Evolutionary conservation across 441 rosid genomes (phyloP).

Genomic region (Viola pubescens): DNA sequence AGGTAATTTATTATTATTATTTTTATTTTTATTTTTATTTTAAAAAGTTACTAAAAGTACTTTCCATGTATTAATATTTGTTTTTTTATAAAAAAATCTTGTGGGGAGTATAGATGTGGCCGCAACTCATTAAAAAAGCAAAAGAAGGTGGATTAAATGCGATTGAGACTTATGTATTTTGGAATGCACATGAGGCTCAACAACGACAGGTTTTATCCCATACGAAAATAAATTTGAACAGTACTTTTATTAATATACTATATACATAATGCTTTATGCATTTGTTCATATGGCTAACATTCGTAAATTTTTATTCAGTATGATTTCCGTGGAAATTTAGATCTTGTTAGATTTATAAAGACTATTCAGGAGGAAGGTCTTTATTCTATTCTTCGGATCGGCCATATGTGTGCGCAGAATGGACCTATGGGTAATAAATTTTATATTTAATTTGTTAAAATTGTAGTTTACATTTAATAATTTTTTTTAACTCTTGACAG

Average conservation of each 20-base stretch:
- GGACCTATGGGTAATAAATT: constrained; percentile 57
- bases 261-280: too few relatives aligned
- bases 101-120: constrained; percentile 65
- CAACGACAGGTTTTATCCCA: neutral
- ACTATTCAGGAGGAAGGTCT: constrained; percentile 58
- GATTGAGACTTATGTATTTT: constrained; percentile 69
- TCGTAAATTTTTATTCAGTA: constrained; percentile 25
- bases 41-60: neutral
- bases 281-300: too few relatives aligned
- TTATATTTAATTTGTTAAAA: too few relatives aligned
- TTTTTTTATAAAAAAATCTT: neutral
- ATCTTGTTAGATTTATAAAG: constrained; percentile 21
- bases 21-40: too few relatives aligned
- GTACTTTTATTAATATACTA: too few relatives aligned
- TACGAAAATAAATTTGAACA: too few relatives aligned
- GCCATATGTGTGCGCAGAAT: constrained; percentile 77
- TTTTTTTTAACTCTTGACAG: constrained; percentile 25
- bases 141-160: constrained; percentile 67
- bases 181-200: constrained; percentile 71
- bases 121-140: constrained; percentile 56
- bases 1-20: too few relatives aligned
- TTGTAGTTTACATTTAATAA: neutral
- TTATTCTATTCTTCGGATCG: constrained; percentile 69
- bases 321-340: constrained; percentile 54
- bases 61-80: neutral